These are phyloP conservation scores for Claviceps sp. DNA, from an alignment of 2,329 filamentous ascomycete species.

Conservation along the genomic window DNA sequence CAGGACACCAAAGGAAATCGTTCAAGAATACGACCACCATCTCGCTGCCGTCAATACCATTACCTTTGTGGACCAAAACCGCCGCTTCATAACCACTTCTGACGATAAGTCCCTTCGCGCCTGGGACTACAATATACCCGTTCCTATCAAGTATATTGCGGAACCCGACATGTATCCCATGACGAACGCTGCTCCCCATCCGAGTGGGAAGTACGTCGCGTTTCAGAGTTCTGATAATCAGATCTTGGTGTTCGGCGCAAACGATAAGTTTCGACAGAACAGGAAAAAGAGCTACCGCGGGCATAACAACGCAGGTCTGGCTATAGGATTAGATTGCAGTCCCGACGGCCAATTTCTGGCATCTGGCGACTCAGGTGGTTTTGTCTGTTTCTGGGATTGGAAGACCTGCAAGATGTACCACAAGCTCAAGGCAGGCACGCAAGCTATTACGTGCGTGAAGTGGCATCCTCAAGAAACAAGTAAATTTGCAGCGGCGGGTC, in stretches of 20 bases:
- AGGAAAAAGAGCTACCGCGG: constrained; percentile 93
- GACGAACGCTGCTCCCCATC: constrained; percentile 73
- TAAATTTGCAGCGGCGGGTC: constrained; percentile 80
- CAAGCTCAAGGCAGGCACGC: constrained; percentile 77
- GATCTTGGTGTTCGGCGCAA: constrained; percentile 87
- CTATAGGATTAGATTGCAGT: constrained; percentile 76
- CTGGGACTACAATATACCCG: constrained; percentile 97
- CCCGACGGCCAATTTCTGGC: constrained; percentile 87
- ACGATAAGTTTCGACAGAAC: constrained; percentile 94
- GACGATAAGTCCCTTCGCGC: constrained; percentile 93
- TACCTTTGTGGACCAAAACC: constrained; percentile 86
- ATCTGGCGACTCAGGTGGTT: constrained; percentile 77
- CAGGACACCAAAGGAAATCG: constrained; percentile 59
- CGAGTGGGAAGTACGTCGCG: constrained; percentile 83
- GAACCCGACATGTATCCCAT: constrained; percentile 97
- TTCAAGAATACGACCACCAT: constrained; percentile 98
- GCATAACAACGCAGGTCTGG: constrained; percentile 91
- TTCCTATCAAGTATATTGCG: constrained; percentile 96
- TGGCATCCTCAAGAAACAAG: constrained; percentile 98
- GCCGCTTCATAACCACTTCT: constrained; percentile 93
- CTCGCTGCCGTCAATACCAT: constrained; percentile 96
- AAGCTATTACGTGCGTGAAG: constrained; percentile 71
- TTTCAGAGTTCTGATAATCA: constrained; percentile 94
- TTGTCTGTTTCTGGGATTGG: constrained; percentile 96
- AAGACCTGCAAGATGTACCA: constrained; percentile 99